A percentile compares a stretch with the other conserved stretches of the same genome.
These are phyloP conservation scores for Penicillium macrosclerotiorum DNA, from an alignment of 495 filamentous ascomycete genomes.

Conservation along the genomic window DNA sequence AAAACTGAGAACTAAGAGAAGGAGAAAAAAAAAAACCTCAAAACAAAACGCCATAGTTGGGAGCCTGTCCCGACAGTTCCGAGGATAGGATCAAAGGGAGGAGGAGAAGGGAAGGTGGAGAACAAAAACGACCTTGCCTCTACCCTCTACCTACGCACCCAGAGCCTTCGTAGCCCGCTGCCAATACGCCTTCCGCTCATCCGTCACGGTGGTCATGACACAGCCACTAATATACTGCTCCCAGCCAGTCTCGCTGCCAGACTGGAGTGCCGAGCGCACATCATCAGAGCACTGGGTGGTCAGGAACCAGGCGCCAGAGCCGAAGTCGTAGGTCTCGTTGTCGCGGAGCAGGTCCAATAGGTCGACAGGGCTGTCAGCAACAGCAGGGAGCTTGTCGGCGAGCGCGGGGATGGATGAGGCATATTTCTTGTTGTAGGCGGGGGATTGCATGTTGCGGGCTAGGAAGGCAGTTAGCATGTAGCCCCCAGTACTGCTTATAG, in stretches of 20 bases:
- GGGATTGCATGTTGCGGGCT: conserved; percentile 73
- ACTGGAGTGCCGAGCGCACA: conserved; percentile 46
- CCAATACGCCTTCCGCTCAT: conserved; percentile 58
- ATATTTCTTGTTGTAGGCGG: conserved; percentile 60
- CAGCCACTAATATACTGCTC: conserved; percentile 60
- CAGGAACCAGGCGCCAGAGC: conserved; percentile 72
- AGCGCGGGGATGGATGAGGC: conserved; percentile 56
- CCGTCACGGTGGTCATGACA: conserved; percentile 53
- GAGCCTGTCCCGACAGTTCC: too few species aligned
- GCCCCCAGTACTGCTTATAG: too few species aligned
- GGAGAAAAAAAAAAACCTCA: too few species aligned
- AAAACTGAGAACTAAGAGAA: too few species aligned
- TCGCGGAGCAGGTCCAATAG: conserved; percentile 58
- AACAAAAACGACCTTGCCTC: too few species aligned
- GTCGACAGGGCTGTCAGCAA: conserved; percentile 37
- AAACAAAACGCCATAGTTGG: too few species aligned
- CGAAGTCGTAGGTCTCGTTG: conserved; percentile 65
- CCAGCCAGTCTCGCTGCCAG: conserved; percentile 56
- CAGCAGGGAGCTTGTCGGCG: conserved; percentile 29
- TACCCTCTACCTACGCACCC: conserved; percentile 23
- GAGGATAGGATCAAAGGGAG: too few species aligned
- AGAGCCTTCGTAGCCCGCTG: conserved; percentile 36
- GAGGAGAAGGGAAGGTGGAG: too few species aligned
- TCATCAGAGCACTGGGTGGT: conserved; percentile 56
- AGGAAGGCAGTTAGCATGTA: not conserved